Evolutionary conservation across 768 basidiomycete genomes (phyloP).

Genomic region (Floccularia luteovirens): DNA sequence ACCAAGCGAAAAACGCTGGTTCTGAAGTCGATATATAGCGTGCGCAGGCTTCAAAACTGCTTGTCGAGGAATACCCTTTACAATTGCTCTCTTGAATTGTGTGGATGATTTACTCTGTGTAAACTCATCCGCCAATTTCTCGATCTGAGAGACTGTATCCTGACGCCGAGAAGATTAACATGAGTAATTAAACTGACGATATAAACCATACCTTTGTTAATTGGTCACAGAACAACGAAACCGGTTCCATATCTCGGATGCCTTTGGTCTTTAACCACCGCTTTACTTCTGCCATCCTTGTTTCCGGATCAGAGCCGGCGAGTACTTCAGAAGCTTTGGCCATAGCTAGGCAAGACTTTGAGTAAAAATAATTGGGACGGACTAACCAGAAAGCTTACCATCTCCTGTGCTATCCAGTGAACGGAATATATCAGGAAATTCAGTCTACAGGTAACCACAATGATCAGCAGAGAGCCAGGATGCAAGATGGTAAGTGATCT

Average conservation of each 20-base stretch:
- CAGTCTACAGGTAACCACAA: constrained; percentile 35
- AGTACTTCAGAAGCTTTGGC: constrained; percentile 56
- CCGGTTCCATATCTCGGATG: constrained; percentile 86
- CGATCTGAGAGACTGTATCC: constrained; percentile 76
- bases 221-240: constrained; percentile 88
- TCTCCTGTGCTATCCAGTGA: constrained; percentile 67
- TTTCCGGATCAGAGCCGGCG: constrained; percentile 52
- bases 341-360: constrained; percentile 49
- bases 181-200: not conserved
- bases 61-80: constrained; percentile 88
- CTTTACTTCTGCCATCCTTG: constrained; percentile 68
- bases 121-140: constrained; percentile 65
- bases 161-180: constrained; percentile 16
- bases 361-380: constrained; percentile 1
- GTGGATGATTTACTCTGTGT: constrained; percentile 50
- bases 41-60: constrained; percentile 92
- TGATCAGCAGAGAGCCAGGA: not conserved
- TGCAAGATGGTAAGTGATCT: constrained; percentile 2
- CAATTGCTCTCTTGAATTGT: constrained; percentile 84
- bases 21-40: constrained; percentile 81
- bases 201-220: constrained; percentile 64
- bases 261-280: constrained; percentile 83
- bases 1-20: constrained; percentile 81
- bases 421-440: constrained; percentile 80
- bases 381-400: constrained; percentile 39